These are phyloP conservation scores for Huntiella moniliformis DNA, from an alignment of 2,329 filamentous ascomycete species.

Conservation along the genomic window DNA sequence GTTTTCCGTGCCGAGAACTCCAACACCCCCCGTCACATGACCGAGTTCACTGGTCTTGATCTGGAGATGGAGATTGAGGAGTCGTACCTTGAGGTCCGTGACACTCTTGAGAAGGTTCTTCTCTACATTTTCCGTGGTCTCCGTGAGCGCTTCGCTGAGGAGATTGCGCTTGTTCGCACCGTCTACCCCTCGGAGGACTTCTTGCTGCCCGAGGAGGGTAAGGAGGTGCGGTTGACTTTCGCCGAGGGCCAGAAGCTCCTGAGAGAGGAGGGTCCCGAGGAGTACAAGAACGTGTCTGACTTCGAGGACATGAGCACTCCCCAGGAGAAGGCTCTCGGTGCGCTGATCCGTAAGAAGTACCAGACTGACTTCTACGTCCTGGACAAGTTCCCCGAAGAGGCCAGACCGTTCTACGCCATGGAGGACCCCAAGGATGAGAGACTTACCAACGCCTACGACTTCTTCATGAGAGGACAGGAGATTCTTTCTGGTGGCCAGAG, in stretches of 20 bases:
- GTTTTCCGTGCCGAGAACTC: constrained; percentile 77
- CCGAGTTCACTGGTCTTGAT: constrained; percentile 79
- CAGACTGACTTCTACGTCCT: constrained; percentile 91
- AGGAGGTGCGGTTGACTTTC: constrained; percentile 60
- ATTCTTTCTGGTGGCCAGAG: constrained; percentile 84
- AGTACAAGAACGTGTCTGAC: constrained; percentile 49
- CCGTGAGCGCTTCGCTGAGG: constrained; percentile 43
- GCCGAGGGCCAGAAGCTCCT: constrained; percentile 61
- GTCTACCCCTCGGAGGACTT: constrained; percentile 65
- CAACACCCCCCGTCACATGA: constrained; percentile 71
- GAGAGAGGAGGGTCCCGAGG: constrained; percentile 50
- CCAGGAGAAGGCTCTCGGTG: constrained; percentile 76
- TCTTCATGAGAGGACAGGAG: constrained; percentile 85
- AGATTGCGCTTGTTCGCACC: constrained; percentile 53
- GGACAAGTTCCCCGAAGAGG: constrained; percentile 82
- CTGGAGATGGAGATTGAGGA: constrained; percentile 76
- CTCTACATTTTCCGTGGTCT: constrained; percentile 66
- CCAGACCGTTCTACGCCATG: constrained; percentile 86
- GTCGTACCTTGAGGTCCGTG: constrained; percentile 55
- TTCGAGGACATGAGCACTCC: constrained; percentile 66
- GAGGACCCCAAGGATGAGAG: constrained; percentile 47
- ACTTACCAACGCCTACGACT: constrained; percentile 55
- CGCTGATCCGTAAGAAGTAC: constrained; percentile 72
- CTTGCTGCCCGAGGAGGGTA: constrained; percentile 53
- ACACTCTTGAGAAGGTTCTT: constrained; percentile 55